phyloP scores from a whole-genome alignment of 2,329 filamentous ascomycete species.

The Calonectria crousiana region DNA sequence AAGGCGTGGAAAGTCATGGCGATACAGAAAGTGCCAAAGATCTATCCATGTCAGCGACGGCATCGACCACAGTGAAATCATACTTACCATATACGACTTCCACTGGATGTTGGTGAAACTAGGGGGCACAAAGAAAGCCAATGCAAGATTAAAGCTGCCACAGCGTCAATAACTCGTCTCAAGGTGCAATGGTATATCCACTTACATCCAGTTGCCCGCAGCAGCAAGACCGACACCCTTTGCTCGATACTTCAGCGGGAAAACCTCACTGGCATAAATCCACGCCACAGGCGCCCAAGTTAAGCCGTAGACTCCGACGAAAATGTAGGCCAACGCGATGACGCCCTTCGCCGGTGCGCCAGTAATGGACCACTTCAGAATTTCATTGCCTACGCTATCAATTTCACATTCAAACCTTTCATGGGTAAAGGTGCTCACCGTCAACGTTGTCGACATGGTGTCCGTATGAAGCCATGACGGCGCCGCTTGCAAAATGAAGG shows the following conservation, averaged over 20 bases:
- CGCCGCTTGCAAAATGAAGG: slow-evolving; percentile 62
- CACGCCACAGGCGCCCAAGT: slow-evolving; percentile 64
- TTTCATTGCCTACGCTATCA: slow-evolving; percentile 53
- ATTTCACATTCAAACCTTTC: neutral
- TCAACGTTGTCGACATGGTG: slow-evolving; percentile 57
- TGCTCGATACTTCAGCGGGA: slow-evolving; percentile 61
- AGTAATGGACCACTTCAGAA: slow-evolving; percentile 59
- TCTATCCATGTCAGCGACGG: slow-evolving; percentile 42
- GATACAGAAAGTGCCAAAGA: slow-evolving; percentile 57
- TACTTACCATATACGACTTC: slow-evolving; percentile 55
- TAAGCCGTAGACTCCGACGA: slow-evolving; percentile 51
- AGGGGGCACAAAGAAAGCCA: slow-evolving; percentile 54
- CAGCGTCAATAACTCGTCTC: neutral
- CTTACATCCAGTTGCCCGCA: slow-evolving; percentile 55
- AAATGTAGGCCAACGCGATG: slow-evolving; percentile 64
- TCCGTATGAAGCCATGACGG: slow-evolving; percentile 62
- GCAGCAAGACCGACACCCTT: slow-evolving; percentile 67
- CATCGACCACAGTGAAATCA: neutral
- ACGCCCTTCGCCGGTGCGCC: slow-evolving; percentile 61
- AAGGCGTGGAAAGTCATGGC: slow-evolving; percentile 58
- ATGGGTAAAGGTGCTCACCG: slow-evolving; percentile 29
- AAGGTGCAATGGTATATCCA: slow-evolving; percentile 18
- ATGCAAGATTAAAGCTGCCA: slow-evolving; percentile 53
- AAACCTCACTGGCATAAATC: slow-evolving; percentile 71
- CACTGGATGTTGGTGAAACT: slow-evolving; percentile 58